Conservation (phyloP, 768 basidiomycete species). For the Daedalea quercina region DNA sequence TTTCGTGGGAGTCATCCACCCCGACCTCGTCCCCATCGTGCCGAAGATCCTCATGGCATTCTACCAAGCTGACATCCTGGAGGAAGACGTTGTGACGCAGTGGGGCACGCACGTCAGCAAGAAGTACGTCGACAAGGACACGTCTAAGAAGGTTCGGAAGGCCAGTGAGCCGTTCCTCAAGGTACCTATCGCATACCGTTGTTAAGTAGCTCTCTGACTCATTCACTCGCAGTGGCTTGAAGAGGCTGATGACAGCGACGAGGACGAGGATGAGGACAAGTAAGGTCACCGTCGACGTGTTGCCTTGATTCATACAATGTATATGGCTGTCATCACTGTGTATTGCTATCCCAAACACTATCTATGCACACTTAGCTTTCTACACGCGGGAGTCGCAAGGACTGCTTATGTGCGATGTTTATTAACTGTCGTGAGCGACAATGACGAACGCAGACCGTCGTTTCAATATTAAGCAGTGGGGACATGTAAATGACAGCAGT, state of each 20-base stretch:
- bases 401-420: no score
- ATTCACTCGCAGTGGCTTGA: conserved; percentile 62
- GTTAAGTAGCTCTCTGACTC: conserved; percentile 1
- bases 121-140: conserved; percentile 94
- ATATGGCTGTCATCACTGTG: not conserved
- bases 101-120: conserved; percentile 97
- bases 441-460: no score
- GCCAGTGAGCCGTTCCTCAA: conserved; percentile 94
- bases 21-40: conserved; percentile 61
- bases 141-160: conserved; percentile 92
- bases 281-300: not conserved
- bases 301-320: not conserved
- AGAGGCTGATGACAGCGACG: conserved; percentile 80
- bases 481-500: not conserved
- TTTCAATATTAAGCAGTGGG: no score
- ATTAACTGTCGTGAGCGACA: no score
- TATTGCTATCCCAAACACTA: not conserved
- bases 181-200: conserved; percentile 32
- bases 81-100: conserved; percentile 83
- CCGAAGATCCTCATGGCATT: conserved; percentile 93
- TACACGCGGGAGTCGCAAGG: no score
- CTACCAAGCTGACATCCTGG: conserved; percentile 88
- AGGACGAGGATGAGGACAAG: conserved; percentile 31
- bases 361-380: no score
- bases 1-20: conserved; percentile 66